Evolutionary conservation across 2,329 filamentous ascomycete genomes (phyloP), one percentile per base, ranked within the genome.

Genomic region (Tolypocladium tundrense): DNA sequence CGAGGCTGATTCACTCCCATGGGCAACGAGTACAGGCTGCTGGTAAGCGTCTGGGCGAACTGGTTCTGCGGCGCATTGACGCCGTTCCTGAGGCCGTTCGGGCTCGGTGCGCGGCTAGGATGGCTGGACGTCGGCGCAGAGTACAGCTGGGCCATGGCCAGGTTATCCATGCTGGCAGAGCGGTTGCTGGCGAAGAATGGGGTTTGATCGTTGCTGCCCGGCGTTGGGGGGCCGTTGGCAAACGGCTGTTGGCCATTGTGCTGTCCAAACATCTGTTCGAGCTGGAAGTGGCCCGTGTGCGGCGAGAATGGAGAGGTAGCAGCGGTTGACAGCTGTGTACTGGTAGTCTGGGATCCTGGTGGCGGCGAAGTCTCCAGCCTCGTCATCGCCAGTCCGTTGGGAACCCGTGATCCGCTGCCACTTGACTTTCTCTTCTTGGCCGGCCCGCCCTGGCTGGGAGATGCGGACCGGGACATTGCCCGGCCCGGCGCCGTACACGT

Each of bases 381-480:
- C 2, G 91, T 96, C 91, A 96, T 96, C 9, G 87, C 82, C 64
- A 96, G 73, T 19, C 83, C 86, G 21, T 82, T 85, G 0, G 90
- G 88, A 16, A 95, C 75, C 69, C 90, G 90, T 40, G 83, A 82
- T 7, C 27, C 39, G 45, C 79, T 79, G 69, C 80, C 80, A 69
- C 87, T 91, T 7, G 87, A 85, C 71, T 96, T 96, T 61, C 91
- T 83, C 74, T 91, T 91, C 77, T 95, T 96, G 50, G 84, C 81
- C 40, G 88, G 88, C 1, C 85, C 88, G 39, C 79, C 74, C 56
- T 85, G 79, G 16, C 79, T 83, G 1, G 90, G 89, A 1, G 91
- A 94, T 6, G 84, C 81, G 63, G 90, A 88, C 52, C 90, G 81
- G 4, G 90, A 94, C 4, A 89, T 70, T 62, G 79, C 54, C 70